These are phyloP conservation scores for Thecaphora thlaspeos DNA, from an alignment of 1,284 basidiomycete species.

Conservation along the genomic window DNA sequence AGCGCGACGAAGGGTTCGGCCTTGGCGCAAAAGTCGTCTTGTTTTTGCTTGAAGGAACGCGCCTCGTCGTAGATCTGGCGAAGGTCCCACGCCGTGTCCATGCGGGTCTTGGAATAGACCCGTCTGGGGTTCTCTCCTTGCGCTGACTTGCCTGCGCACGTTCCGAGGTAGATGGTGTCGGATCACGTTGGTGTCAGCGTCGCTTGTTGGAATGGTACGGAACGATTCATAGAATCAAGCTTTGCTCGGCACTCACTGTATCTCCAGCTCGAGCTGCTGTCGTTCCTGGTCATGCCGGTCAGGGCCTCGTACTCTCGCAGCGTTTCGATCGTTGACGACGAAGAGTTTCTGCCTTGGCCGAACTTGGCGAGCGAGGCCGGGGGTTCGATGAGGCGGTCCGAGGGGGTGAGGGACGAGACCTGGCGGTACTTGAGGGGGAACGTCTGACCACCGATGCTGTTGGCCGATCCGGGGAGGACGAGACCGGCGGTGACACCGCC, in stretches of 20 bases:
- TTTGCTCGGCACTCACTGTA: too few relatives aligned
- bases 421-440: slow-evolving; percentile 67
- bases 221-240: too few relatives aligned
- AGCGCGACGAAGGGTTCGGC: slow-evolving; percentile 15
- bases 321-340: not conserved
- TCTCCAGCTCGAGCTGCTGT: slow-evolving; percentile 40
- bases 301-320: not conserved
- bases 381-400: slow-evolving; percentile 45
- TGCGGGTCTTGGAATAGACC: slow-evolving; percentile 61
- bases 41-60: slow-evolving; percentile 69
- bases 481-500: slow-evolving; percentile 73
- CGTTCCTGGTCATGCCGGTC: slow-evolving; percentile 39
- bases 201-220: too few relatives aligned
- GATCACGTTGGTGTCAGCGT: too few relatives aligned
- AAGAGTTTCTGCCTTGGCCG: slow-evolving; percentile 23
- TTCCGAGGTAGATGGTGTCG: too few relatives aligned
- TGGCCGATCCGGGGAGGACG: slow-evolving; percentile 66
- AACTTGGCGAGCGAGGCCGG: slow-evolving; percentile 36
- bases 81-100: slow-evolving; percentile 67
- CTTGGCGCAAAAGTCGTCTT: slow-evolving; percentile 69
- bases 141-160: slow-evolving; percentile 58
- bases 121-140: slow-evolving; percentile 62
- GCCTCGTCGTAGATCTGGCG: slow-evolving; percentile 71
- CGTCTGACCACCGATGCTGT: slow-evolving; percentile 70
- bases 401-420: slow-evolving; percentile 25